Base-by-base conservation (phyloP, 1,139 yeast genomes). In the Chernovozyma sophiae-reginae region DNA sequence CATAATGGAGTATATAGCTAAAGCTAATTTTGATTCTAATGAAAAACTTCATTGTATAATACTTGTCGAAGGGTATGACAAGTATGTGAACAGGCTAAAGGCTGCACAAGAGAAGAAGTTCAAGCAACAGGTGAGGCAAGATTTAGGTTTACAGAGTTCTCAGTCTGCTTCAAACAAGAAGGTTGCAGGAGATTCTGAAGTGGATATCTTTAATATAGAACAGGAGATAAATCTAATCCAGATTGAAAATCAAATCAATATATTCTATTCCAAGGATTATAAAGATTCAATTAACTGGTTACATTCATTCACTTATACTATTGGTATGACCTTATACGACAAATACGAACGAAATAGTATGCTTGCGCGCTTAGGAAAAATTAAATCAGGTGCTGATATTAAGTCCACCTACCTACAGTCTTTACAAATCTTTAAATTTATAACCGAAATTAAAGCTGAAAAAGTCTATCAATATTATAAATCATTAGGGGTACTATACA, bases 231-330 rank as follows among this genome's bases (percentile, higher is more conserved):
- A 59, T 37, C 46, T 55, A 25, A 39, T 55, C 1, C 74, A 68
- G 44, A 46, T 64, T 8, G 47, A 49, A 7, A 39, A 57, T 17
- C 65, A 66, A 3, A 54, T 73, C 24, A 77, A 75, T 40, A 53
- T 77, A 2, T 75, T 77, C 44, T 68, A 74, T 0, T 63, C 75
- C 2, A 65, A 67, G 39, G 66, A 73, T 3, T 46, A 55, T 15
- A 56, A 59, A 19, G 89, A 82, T 37, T 65, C 77, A 11, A 40
- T 71, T 2, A 67, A 64, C 10, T 78, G 86, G 79, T 49, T 81
- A 17, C 67, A 64, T 30, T 71, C 81, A 12, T 70, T 80, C 44
- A 65, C 84, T 0, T 73, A 78, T 46, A 68, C 86, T 0, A 67
- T 81, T 8, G 72, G 80, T 0, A 55, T 62, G 20, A 62, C 76